Percentiles rank a stretch among this genome's conserved stretches.
phyloP scores from a whole-genome alignment of 2,329 filamentous ascomycete species.

The Onygenales sp. region DNA sequence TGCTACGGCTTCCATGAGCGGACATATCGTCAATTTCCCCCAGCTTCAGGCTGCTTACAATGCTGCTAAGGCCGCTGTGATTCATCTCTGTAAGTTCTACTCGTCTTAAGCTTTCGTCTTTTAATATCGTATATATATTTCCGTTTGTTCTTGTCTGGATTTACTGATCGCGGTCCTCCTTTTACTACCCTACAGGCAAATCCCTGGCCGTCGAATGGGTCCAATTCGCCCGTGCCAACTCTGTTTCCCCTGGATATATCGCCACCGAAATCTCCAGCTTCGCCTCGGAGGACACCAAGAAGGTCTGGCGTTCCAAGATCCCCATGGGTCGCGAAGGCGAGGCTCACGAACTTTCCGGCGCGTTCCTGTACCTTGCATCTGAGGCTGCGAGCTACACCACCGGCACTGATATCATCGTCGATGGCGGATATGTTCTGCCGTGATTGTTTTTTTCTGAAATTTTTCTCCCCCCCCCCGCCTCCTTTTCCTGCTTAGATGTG shows the following conservation, averaged over 20 bases:
- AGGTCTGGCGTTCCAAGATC: conserved; percentile 67
- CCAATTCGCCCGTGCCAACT: conserved; percentile 63
- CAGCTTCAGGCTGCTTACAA: conserved; percentile 68
- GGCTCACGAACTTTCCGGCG: conserved; percentile 68
- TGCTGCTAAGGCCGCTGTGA: conserved; percentile 56
- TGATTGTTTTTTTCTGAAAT: conserved; percentile 16
- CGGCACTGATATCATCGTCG: conserved; percentile 62
- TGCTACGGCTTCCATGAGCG: conserved; percentile 69
- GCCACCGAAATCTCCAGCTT: conserved; percentile 63
- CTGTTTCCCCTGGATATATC: conserved; percentile 66
- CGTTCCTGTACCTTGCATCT: conserved; percentile 70
- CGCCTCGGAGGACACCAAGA: conserved; percentile 55
- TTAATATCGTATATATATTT: not conserved
- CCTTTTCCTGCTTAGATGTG: not conserved
- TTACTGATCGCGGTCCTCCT: no score
- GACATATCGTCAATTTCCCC: conserved; percentile 67
- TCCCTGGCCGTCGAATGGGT: conserved; percentile 69
- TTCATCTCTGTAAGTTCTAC: conserved; percentile 35
- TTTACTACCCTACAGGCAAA: conserved; percentile 41
- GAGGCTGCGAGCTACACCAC: conserved; percentile 80
- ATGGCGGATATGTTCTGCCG: conserved; percentile 59
- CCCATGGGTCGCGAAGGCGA: conserved; percentile 69
- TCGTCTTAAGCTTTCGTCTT: not conserved
- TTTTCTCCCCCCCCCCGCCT: conserved; percentile 4
- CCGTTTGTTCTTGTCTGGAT: not conserved